These are phyloP conservation scores for Acaromyces ingoldii DNA, from an alignment of 1,284 basidiomycete species.

Conservation along the genomic window DNA sequence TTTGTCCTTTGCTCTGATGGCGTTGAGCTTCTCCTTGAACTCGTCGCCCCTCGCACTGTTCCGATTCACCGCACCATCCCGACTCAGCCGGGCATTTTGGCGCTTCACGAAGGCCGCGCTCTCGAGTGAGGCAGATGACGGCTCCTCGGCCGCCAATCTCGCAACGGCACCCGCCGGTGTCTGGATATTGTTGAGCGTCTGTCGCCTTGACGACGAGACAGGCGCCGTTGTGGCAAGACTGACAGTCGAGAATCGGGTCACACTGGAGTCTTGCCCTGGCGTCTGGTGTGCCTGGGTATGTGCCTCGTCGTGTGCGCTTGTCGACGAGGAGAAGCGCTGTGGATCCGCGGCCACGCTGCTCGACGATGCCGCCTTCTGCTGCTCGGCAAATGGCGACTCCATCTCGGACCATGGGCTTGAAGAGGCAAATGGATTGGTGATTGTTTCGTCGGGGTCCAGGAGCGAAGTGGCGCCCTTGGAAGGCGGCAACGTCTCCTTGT, in stretches of 20 bases:
- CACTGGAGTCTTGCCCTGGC: too few relatives aligned
- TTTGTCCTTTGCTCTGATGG: neutral
- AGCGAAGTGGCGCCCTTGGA: conserved; percentile 41
- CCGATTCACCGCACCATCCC: conserved; percentile 39
- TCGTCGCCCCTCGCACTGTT: conserved; percentile 39
- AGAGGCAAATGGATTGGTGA: conserved; percentile 39
- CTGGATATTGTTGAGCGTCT: conserved; percentile 20
- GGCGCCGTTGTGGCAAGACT: conserved; percentile 20
- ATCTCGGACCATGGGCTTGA: conserved; percentile 5
- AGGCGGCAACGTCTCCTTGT: conserved; percentile 19
- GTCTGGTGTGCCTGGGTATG: too few relatives aligned
- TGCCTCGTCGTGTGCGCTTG: neutral
- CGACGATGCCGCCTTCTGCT: neutral
- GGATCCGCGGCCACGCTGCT: neutral
- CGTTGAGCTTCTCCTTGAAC: conserved; percentile 24
- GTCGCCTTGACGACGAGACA: conserved; percentile 15
- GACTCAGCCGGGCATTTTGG: conserved; percentile 35
- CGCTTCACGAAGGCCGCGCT: conserved; percentile 6
- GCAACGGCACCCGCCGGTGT: neutral
- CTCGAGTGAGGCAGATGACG: neutral
- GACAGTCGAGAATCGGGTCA: conserved; percentile 35
- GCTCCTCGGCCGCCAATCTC: neutral
- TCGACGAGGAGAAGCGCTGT: neutral
- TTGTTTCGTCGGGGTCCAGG: conserved; percentile 38
- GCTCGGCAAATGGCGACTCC: neutral